phyloP scores from a whole-genome alignment of 140 eudicot species.

The Anethum foeniculum region DNA sequence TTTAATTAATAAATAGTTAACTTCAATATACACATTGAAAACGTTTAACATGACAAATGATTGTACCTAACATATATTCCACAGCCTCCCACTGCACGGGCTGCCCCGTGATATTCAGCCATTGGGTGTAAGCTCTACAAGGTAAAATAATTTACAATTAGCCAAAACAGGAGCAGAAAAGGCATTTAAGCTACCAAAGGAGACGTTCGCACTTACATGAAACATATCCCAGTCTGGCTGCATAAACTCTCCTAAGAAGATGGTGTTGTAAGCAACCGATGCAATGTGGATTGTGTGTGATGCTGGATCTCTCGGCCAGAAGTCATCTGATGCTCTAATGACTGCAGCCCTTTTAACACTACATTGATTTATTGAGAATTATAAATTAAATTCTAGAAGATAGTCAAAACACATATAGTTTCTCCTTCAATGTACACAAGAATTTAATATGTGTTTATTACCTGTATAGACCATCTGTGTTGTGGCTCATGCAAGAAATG shows the following conservation, averaged over 20 bases:
- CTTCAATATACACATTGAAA: neutral
- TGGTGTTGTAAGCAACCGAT: constrained; percentile 79
- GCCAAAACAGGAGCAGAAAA: constrained; percentile 3
- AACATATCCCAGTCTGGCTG: constrained; percentile 99
- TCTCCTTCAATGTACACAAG: neutral
- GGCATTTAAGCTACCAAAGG: neutral
- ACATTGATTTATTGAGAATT: constrained; percentile 13
- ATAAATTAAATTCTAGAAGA: neutral
- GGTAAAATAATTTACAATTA: constrained; percentile 10
- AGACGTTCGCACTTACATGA: constrained; percentile 45
- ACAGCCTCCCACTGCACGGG: constrained; percentile 96
- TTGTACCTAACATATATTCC: constrained; percentile 83
- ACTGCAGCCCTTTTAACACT: constrained; percentile 69
- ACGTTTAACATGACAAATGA: neutral
- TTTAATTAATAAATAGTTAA: neutral
- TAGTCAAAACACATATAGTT: neutral
- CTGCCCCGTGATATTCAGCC: constrained; percentile 97
- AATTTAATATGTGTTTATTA: constrained; percentile 7
- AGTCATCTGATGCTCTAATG: constrained; percentile 92
- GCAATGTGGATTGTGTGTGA: constrained; percentile 96
- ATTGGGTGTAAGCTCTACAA: constrained; percentile 81
- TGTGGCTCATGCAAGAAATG: constrained; percentile 94
- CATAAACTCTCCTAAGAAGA: constrained; percentile 90
- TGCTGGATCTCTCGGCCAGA: constrained; percentile 84
- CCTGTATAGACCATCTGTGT: constrained; percentile 89